Evolutionary conservation across 495 filamentous ascomycete species (phyloP).

Genomic region (Physcia stellaris): DNA sequence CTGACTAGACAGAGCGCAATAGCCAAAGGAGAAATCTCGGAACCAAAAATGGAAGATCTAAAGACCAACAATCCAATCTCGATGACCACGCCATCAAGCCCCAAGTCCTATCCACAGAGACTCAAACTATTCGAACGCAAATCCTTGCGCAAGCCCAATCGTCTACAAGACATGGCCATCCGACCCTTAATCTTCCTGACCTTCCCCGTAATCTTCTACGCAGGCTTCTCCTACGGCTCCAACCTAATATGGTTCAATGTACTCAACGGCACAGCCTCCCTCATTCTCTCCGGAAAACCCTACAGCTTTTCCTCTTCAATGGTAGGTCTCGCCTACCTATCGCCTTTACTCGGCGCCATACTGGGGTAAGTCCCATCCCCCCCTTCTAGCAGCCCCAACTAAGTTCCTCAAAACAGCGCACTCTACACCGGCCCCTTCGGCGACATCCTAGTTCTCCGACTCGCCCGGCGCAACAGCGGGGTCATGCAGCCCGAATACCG

Average conservation of each 20-base stretch:
- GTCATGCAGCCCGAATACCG: conserved; percentile 49
- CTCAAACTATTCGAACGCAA: conserved; percentile 25
- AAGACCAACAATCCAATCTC: too few relatives aligned
- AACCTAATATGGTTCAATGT: conserved; percentile 56
- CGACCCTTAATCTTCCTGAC: conserved; percentile 32
- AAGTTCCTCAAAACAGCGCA: conserved; percentile 22
- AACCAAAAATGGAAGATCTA: too few relatives aligned
- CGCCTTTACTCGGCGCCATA: conserved; percentile 41
- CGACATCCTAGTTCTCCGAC: conserved; percentile 42
- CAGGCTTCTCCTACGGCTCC: conserved; percentile 51
- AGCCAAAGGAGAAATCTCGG: too few relatives aligned
- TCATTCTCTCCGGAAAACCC: conserved; percentile 40
- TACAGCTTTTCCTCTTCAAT: conserved; percentile 47
- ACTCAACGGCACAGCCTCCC: conserved; percentile 48
- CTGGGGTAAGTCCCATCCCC: conserved; percentile 33
- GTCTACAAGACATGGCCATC: conserved; percentile 38
- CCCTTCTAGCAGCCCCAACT: not conserved
- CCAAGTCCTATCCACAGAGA: conserved; percentile 39
- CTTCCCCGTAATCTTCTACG: conserved; percentile 53
- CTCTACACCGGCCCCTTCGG: conserved; percentile 40
- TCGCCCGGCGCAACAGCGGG: conserved; percentile 48
- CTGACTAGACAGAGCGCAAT: too few relatives aligned
- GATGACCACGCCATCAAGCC: too few relatives aligned
- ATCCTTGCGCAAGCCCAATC: conserved; percentile 19
- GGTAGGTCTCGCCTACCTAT: conserved; percentile 48